Percentiles rank a stretch among this genome's conserved stretches.
These are phyloP conservation scores for Penicillium freii DNA, from an alignment of 2,329 filamentous ascomycete species.

Conservation along the genomic window DNA sequence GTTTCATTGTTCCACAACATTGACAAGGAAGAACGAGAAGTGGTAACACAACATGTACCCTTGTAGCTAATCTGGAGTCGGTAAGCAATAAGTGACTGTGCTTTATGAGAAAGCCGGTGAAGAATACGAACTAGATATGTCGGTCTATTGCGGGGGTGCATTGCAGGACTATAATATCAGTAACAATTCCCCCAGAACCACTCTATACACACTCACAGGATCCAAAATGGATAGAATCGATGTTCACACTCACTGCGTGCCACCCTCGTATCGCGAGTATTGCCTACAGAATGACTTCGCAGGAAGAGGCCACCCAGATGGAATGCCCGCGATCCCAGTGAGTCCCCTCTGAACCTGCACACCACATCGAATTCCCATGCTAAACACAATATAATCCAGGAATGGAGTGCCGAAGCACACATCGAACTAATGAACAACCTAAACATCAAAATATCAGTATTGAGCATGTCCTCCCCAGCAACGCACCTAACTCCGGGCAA, in stretches of 20 bases:
- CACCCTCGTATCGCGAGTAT: slow-evolving; percentile 19
- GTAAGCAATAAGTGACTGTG: background rate
- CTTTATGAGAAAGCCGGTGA: background rate
- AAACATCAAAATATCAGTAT: slow-evolving; percentile 53
- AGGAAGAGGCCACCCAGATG: slow-evolving; percentile 21
- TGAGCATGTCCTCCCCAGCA: slow-evolving; percentile 57
- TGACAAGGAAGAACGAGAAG: background rate
- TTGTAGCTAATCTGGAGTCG: background rate
- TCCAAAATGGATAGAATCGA: slow-evolving; percentile 19
- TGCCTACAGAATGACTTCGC: slow-evolving; percentile 23
- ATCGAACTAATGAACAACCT: slow-evolving; percentile 51
- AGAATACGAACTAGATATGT: background rate
- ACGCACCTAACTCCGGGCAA: slow-evolving; percentile 47
- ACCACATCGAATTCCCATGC: background rate
- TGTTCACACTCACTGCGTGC: slow-evolving; percentile 20
- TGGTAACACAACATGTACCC: background rate
- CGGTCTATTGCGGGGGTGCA: background rate
- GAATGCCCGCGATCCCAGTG: slow-evolving; percentile 23
- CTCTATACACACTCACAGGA: background rate
- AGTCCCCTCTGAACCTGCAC: background rate
- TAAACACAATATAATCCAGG: slow-evolving; percentile 14
- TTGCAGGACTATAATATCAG: background rate
- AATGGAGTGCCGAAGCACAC: slow-evolving; percentile 49
- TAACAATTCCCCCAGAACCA: background rate
- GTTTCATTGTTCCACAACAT: background rate